Conservation (phyloP, 306 rosid species). For the Dryas alaskensis region DNA sequence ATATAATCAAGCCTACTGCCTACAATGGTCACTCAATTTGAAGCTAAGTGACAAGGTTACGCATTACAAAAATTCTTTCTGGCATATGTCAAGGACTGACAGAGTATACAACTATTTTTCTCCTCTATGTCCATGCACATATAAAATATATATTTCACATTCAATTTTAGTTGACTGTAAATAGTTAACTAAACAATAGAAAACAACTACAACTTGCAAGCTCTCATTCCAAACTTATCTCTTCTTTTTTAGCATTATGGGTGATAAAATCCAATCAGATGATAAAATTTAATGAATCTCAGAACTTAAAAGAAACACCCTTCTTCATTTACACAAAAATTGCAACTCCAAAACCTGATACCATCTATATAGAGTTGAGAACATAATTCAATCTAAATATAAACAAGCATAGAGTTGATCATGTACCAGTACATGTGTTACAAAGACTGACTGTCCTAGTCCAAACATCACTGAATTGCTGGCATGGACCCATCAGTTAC, state of each 20-base stretch:
- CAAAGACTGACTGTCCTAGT: constrained; percentile 1
- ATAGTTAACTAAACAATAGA: background rate
- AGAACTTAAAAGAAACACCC: background rate
- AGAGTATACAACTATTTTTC: background rate
- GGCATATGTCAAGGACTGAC: background rate
- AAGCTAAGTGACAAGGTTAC: background rate
- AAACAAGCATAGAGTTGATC: background rate
- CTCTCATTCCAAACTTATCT: background rate
- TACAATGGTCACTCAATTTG: background rate
- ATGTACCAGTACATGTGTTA: background rate
- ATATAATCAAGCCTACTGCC: background rate
- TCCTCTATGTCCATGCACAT: background rate
- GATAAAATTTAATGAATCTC: background rate
- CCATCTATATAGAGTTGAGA: background rate
- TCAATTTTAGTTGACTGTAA: background rate
- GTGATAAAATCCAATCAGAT: background rate
- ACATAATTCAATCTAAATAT: background rate
- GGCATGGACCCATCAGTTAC: background rate
- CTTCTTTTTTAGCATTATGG: background rate
- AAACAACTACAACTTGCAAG: background rate
- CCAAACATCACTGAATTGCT: background rate
- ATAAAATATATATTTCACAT: background rate
- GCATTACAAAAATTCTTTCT: background rate
- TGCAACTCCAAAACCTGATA: background rate
- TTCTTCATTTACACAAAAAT: background rate